phyloP scores from a whole-genome alignment of 108 stramenopile species.

The Conticribra weissflogii region DNA sequence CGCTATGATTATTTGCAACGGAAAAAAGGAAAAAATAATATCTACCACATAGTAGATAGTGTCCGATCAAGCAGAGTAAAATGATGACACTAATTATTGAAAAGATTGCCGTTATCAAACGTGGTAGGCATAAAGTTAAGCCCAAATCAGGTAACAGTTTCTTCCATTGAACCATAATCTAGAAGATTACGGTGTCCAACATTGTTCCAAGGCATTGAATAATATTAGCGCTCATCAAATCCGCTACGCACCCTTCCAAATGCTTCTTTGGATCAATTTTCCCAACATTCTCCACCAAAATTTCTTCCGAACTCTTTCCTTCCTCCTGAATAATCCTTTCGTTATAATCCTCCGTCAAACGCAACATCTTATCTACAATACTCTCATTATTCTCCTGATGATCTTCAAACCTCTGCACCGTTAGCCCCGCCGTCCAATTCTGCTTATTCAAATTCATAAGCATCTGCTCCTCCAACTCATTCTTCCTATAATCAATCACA shows the following conservation, averaged over 20 bases:
- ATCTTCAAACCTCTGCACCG: constrained; percentile 89
- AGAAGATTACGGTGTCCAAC: constrained; percentile 98
- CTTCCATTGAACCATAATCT: constrained; percentile 16
- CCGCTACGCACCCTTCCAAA: constrained; percentile 87
- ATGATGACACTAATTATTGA: too few species aligned
- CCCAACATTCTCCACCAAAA: constrained; percentile 92
- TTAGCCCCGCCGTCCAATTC: constrained; percentile 93
- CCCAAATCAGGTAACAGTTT: too few species aligned
- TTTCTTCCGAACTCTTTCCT: constrained; percentile 82
- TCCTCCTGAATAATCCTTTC: constrained; percentile 87
- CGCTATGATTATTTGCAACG: too few species aligned
- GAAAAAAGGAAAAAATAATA: too few species aligned
- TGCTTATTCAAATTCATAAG: constrained; percentile 96
- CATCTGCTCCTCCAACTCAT: constrained; percentile 99
- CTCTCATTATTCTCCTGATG: constrained; percentile 85
- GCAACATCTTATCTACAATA: constrained; percentile 89
- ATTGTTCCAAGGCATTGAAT: constrained; percentile 98
- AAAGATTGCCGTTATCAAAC: too few species aligned
- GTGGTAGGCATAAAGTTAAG: too few species aligned
- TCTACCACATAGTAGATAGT: too few species aligned
- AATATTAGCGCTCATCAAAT: constrained; percentile 96
- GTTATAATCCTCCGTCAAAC: constrained; percentile 93
- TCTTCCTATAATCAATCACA: constrained; percentile 99
- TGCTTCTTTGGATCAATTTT: constrained; percentile 98
- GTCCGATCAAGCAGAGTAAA: too few species aligned